These are phyloP conservation scores for Wickerhamiella cacticola DNA, from an alignment of 805 yeast genomes.

Conservation along the genomic window DNA sequence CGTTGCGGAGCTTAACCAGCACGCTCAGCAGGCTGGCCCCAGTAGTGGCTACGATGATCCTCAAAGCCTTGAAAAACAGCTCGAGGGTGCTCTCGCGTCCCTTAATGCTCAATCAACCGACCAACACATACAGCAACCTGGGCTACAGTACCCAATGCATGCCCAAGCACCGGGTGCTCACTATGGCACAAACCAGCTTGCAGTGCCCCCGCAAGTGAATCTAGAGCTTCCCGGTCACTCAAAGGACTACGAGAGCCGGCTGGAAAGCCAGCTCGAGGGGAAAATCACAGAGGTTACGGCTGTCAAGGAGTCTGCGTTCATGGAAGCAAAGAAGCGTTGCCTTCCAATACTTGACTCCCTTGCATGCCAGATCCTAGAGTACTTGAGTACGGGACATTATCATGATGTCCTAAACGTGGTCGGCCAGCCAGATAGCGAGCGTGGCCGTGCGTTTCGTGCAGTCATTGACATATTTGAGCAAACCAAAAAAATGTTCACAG, in stretches of 20 bases:
- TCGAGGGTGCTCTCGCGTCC: slow-evolving; percentile 24
- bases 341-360: slow-evolving; percentile 70
- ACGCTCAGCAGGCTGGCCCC: slow-evolving; percentile 15
- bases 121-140: background rate
- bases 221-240: background rate
- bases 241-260: slow-evolving; percentile 13
- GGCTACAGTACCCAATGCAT: slow-evolving; percentile 3
- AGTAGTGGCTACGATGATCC: slow-evolving; percentile 6
- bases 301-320: slow-evolving; percentile 4
- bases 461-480: slow-evolving; percentile 68
- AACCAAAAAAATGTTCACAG: slow-evolving; percentile 49
- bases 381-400: slow-evolving; percentile 54
- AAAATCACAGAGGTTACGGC: background rate
- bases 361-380: slow-evolving; percentile 64
- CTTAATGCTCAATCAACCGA: slow-evolving; percentile 10
- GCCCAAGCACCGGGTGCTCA: background rate
- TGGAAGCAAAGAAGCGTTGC: slow-evolving; percentile 18
- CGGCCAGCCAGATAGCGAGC: slow-evolving; percentile 52
- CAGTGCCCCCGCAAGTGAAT: slow-evolving; percentile 4
- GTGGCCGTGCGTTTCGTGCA: slow-evolving; percentile 46
- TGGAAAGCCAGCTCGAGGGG: slow-evolving; percentile 17
- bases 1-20: slow-evolving; percentile 23
- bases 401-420: slow-evolving; percentile 63
- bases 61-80: slow-evolving; percentile 22
- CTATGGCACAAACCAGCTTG: slow-evolving; percentile 4